phyloP scores from a whole-genome alignment of 345 rosid species.

The Brassica napus region DNA sequence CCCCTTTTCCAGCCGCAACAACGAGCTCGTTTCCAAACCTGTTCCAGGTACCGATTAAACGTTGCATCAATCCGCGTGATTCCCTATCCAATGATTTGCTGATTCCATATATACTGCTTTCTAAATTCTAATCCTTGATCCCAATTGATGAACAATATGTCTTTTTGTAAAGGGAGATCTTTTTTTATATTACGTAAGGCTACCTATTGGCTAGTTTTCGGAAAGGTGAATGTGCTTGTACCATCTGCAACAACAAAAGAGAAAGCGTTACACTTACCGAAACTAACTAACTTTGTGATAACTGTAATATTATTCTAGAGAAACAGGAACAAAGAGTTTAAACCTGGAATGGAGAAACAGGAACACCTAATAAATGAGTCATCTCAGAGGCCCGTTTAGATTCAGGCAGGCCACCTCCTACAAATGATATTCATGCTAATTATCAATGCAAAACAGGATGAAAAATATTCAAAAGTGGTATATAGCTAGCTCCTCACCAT shows the following conservation, averaged over 20 bases:
- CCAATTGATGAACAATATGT: conserved; percentile 1
- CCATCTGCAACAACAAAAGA: conserved; percentile 49
- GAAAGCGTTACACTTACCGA: not conserved
- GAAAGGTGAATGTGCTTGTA: conserved; percentile 88
- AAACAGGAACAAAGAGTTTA: conserved; percentile 1
- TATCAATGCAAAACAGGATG: too few relatives aligned
- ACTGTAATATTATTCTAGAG: not conserved
- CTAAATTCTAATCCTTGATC: not conserved
- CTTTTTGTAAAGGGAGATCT: not conserved
- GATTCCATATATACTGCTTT: not conserved
- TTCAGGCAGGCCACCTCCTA: conserved; percentile 90
- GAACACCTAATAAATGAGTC: conserved; percentile 57
- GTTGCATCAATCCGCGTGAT: not conserved
- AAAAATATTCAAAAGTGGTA: too few relatives aligned
- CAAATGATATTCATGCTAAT: not conserved
- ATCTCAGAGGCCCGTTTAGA: conserved; percentile 75
- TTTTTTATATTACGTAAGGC: not conserved
- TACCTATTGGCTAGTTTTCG: conserved; percentile 65
- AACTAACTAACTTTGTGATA: not conserved
- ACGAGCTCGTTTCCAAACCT: conserved; percentile 71
- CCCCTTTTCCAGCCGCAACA: conserved; percentile 90
- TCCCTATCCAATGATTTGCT: not conserved
- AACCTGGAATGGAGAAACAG: conserved; percentile 74
- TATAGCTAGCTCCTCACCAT: conserved; percentile 49
- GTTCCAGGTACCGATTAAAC: conserved; percentile 10